Base-by-base conservation (phyloP, 2,329 filamentous ascomycete genomes). In the Monosporascus sp. region DNA sequence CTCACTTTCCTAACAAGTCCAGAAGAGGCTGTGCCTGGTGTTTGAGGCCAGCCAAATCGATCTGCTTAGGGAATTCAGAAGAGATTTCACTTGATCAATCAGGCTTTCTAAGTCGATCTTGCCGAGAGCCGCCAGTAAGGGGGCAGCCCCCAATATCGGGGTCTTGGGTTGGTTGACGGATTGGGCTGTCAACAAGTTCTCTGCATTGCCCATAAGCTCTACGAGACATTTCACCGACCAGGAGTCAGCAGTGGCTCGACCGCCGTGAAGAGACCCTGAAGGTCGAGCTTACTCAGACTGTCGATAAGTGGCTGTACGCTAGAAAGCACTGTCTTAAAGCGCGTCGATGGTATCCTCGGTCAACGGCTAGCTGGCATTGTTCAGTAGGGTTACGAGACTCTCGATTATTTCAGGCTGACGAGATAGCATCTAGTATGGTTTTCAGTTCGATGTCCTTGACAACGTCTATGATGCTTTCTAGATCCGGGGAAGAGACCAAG, bases 31-130 rank as follows among this genome's bases (percentile, higher is more conserved):
- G 62, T 1, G 68, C 67, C 4, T 69, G 69, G 2, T 60, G 59
- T 7, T 73, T 62, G 8, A 73, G 64, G 0, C 64, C 64, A 7
- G 69, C 63, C 0, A 70, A 68, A 48, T 73, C 65, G 47, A 72
- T 69, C 58, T 73, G 35, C 71, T 68, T 9, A 66, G 60, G 20
- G 48, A 46, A 1, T 62, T 69, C 17, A 71, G 63, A 3, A 70
- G 60, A n/a, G 64, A 59, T 38, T 68, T 63, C 0, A 68, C 67
- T 22, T 70, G 69, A 15, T 55, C 61, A 0, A 71, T 58, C 0
- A 71, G 60, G 4, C 63, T 63, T 2, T 67, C 50, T 7, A 71
- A 50, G 2, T 65, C 67, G 51, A 68, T 59, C 20, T 70, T 52
- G 6, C 68, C 52, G 2, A 68, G 49, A 15, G 60, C 62, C 8